phyloP scores from a whole-genome alignment of 164 flowering plant genomes.

The Vitis cinerea region DNA sequence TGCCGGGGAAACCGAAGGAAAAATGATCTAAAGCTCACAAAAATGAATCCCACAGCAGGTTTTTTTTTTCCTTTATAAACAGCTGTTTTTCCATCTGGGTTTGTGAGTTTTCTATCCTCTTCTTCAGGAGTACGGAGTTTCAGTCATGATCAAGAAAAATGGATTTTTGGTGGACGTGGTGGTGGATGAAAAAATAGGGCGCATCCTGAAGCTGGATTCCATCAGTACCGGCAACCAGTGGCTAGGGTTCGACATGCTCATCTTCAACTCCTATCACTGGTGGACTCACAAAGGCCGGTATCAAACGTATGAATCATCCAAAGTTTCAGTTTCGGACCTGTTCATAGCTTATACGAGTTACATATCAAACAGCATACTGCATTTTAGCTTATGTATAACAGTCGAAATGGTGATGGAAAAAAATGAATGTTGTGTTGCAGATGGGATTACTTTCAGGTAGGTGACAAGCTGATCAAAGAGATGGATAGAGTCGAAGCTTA shows the following conservation, averaged over 20 bases:
- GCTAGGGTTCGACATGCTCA: constrained; percentile 26
- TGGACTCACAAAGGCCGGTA: constrained; percentile 29
- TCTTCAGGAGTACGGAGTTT: constrained; percentile 11
- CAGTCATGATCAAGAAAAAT: constrained; percentile 1
- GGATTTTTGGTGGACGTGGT: constrained; percentile 4
- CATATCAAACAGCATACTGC: neutral
- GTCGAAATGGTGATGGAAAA: neutral
- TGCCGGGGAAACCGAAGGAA: too few relatives aligned
- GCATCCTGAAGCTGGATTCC: constrained; percentile 32
- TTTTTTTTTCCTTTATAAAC: too few relatives aligned
- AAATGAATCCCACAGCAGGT: too few relatives aligned
- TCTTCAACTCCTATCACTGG: constrained; percentile 42
- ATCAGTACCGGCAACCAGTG: constrained; percentile 20
- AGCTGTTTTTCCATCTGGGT: too few relatives aligned
- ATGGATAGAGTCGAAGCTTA: constrained; percentile 7
- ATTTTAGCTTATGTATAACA: neutral
- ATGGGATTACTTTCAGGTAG: constrained; percentile 5
- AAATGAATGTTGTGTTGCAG: neutral
- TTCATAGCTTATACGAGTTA: neutral
- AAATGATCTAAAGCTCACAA: too few relatives aligned
- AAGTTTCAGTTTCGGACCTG: too few relatives aligned
- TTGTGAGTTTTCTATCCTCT: too few relatives aligned
- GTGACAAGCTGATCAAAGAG: neutral
- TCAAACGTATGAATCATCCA: constrained; percentile 26
- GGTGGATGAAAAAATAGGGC: constrained; percentile 3